Percentiles rank a stretch among this genome's conserved stretches.
phyloP scores from a whole-genome alignment of 106 monocot genomes.

The Triglochin maritima region DNA sequence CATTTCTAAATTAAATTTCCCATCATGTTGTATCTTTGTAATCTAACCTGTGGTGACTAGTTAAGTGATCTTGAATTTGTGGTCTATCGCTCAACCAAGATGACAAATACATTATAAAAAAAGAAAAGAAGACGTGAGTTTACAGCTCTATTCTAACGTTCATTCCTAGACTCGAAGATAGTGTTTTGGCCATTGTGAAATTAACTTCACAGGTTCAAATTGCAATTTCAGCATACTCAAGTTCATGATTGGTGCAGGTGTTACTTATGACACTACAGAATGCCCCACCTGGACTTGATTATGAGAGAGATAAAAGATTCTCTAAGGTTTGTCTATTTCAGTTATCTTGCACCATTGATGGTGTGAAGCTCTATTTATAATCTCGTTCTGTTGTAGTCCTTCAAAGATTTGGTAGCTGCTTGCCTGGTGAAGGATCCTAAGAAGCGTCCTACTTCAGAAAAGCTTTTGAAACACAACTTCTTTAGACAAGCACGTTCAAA shows the following conservation, averaged over 20 bases:
- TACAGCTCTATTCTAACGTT: too few relatives aligned
- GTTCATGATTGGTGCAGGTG: slow-evolving; percentile 28
- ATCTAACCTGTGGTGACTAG: too few relatives aligned
- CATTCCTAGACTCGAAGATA: too few relatives aligned
- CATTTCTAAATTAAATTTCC: too few relatives aligned
- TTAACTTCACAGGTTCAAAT: too few relatives aligned
- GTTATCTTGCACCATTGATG: background rate
- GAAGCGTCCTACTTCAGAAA: slow-evolving; percentile 81
- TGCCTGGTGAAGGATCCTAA: slow-evolving; percentile 98
- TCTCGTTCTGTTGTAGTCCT: slow-evolving; percentile 38
- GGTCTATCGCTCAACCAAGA: too few relatives aligned
- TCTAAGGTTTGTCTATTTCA: slow-evolving; percentile 37
- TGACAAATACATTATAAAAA: too few relatives aligned
- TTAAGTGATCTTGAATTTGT: too few relatives aligned
- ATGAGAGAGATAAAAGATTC: slow-evolving; percentile 85
- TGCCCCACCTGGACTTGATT: slow-evolving; percentile 89
- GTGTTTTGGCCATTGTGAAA: too few relatives aligned
- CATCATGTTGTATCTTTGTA: too few relatives aligned
- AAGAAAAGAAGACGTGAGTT: too few relatives aligned
- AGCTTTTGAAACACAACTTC: slow-evolving; percentile 87
- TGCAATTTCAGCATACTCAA: too few relatives aligned
- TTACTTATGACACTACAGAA: slow-evolving; percentile 97
- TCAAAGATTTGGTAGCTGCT: slow-evolving; percentile 72
- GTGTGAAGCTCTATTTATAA: background rate
- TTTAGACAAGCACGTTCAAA: slow-evolving; percentile 64